A percentile compares a stretch with the other conserved stretches of the same genome.
These are phyloP conservation scores for Suhomyces bolitotheri DNA, from an alignment of 1,139 yeast species.

Conservation along the genomic window DNA sequence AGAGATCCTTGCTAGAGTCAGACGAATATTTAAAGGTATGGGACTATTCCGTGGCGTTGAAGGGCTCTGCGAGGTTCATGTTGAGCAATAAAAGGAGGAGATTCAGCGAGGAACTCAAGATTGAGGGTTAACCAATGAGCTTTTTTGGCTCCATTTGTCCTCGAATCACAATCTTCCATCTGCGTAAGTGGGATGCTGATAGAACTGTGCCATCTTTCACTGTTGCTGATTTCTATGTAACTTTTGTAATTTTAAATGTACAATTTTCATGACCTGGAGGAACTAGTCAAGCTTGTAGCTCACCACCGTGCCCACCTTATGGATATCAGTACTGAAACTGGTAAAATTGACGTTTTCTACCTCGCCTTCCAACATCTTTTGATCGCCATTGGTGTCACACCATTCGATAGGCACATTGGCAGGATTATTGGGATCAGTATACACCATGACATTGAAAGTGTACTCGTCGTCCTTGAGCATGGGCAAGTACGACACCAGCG, in stretches of 20 bases:
- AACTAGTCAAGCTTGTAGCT: constrained; percentile 53
- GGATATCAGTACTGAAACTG: constrained; percentile 67
- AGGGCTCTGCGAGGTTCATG: constrained; percentile 58
- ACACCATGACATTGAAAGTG: constrained; percentile 84
- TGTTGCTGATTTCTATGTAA: too few relatives aligned
- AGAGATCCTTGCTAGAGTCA: constrained; percentile 38
- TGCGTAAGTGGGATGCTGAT: too few relatives aligned
- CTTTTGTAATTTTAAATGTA: too few relatives aligned
- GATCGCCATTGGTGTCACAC: constrained; percentile 70
- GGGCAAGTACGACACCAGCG: constrained; percentile 85
- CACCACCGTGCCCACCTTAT: constrained; percentile 74
- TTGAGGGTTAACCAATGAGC: too few relatives aligned
- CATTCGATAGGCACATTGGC: constrained; percentile 75
- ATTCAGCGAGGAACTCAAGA: constrained; percentile 20
- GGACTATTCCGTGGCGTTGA: constrained; percentile 46
- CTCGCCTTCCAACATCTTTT: constrained; percentile 52
- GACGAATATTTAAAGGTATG: constrained; percentile 53
- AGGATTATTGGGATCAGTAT: constrained; percentile 70
- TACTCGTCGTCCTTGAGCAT: constrained; percentile 64
- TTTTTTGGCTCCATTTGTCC: too few relatives aligned
- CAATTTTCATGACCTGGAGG: constrained; percentile 2
- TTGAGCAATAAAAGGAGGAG: constrained; percentile 50
- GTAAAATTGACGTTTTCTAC: constrained; percentile 71
- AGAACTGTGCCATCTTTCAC: too few relatives aligned
- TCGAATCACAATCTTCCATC: too few relatives aligned